These are phyloP conservation scores for Blastomyces parvus DNA, from an alignment of 2,329 filamentous ascomycete genomes.

Conservation along the genomic window DNA sequence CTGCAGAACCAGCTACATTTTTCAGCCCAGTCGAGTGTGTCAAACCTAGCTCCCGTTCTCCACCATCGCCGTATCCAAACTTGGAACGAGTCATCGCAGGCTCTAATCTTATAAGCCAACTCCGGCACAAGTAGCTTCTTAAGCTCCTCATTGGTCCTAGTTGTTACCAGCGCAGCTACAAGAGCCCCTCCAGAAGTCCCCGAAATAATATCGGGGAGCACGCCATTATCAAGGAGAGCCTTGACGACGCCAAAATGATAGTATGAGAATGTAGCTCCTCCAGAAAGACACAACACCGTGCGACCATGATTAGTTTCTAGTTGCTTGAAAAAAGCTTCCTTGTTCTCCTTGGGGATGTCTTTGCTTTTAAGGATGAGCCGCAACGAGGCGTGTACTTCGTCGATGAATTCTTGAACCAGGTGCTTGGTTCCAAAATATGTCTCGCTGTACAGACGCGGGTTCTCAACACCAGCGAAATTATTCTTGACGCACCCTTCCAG, in stretches of 20 bases:
- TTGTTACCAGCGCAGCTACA: slow-evolving; percentile 76
- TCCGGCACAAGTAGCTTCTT: slow-evolving; percentile 76
- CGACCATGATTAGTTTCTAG: slow-evolving; percentile 84
- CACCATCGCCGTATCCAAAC: slow-evolving; percentile 81
- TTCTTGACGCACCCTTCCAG: slow-evolving; percentile 92
- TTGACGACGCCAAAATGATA: slow-evolving; percentile 93
- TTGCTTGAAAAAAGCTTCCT: slow-evolving; percentile 75
- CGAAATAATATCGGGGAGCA: slow-evolving; percentile 88
- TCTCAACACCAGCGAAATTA: slow-evolving; percentile 94
- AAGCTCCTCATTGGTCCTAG: slow-evolving; percentile 83
- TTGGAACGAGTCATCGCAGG: slow-evolving; percentile 66
- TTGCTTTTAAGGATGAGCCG: slow-evolving; percentile 58
- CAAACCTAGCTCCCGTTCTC: slow-evolving; percentile 85
- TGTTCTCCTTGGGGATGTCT: slow-evolving; percentile 61
- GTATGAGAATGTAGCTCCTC: slow-evolving; percentile 89
- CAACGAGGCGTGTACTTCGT: slow-evolving; percentile 55
- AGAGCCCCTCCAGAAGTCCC: slow-evolving; percentile 91
- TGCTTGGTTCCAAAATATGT: slow-evolving; percentile 98
- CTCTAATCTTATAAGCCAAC: slow-evolving; percentile 72
- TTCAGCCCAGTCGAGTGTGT: slow-evolving; percentile 82
- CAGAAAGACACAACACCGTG: slow-evolving; percentile 84
- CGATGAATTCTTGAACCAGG: slow-evolving; percentile 78
- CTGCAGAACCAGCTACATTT: slow-evolving; percentile 81
- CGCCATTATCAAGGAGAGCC: slow-evolving; percentile 73
- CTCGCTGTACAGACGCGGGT: slow-evolving; percentile 87